Evolutionary conservation across 108 stramenopile genomes (phyloP), one percentile per base, ranked within the genome.

Genomic region (Discostella stelligeroides): DNA sequence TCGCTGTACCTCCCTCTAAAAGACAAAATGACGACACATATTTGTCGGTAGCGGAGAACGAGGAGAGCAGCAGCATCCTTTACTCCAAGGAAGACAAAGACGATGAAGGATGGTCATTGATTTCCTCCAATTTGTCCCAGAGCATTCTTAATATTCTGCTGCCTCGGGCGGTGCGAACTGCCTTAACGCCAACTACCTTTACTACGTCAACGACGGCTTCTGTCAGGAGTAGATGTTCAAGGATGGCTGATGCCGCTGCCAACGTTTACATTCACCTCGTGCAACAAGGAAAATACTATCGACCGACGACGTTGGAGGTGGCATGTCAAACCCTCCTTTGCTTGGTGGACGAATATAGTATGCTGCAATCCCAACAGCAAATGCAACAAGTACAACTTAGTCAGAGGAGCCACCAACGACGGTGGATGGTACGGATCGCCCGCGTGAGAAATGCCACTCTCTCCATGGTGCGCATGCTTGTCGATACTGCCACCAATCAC

Each of bases 81-180:
- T n/a, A n/a, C n/a, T n/a, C n/a, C n/a, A n/a, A n/a, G n/a, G n/a
- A n/a, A n/a, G n/a, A n/a, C n/a, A n/a, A n/a, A 29, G 54, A 37
- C 5, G 70, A 76, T 7, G 64, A 55, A 65, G 34, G 15, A 4
- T 9, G 7, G 41, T 7, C 63, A 11, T 20, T 60, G 12, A 28
- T 71, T 54, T 70, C 70, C 21, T 63, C 69, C 3, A 14, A 23
- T 58, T 37, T 76, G 20, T 46, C 69, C 25, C 75, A 76, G 40
- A 55, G 69, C 43, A 57, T 61, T 0, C 57, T 76, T 37, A 61
- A 51, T 54, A 43, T 47, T 38, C 34, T 70, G 34, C 12, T 75
- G 14, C 68, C 60, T 1, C 27, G 30, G 20, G 74, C 74, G 4
- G 74, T 38, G 21, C 53, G 37, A 8, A 56, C 17, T 18, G 25